phyloP scores from a whole-genome alignment of 352 stramenopile species.

The Phytopythium aichiense region DNA sequence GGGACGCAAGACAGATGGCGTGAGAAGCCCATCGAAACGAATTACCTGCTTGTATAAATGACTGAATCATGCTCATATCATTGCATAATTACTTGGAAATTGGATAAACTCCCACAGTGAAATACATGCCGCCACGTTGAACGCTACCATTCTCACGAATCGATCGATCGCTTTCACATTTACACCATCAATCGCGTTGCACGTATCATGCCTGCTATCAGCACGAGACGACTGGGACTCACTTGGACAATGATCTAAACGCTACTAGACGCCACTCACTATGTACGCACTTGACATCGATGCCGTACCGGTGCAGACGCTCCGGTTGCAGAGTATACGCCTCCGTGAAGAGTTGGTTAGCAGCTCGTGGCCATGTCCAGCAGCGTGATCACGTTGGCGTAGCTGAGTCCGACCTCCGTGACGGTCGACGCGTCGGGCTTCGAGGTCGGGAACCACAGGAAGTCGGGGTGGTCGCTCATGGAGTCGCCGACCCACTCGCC shows the following conservation, averaged over 20 bases:
- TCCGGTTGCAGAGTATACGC: neutral
- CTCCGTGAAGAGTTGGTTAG: neutral
- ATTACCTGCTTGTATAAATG: neutral
- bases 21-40: neutral
- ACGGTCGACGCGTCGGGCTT: constrained; percentile 26
- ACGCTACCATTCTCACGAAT: neutral
- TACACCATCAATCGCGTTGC: neutral
- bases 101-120: neutral
- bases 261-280: neutral
- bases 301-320: neutral
- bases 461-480: constrained; percentile 29
- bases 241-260: neutral
- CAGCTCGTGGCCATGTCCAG: constrained; percentile 22
- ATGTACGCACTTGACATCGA: neutral
- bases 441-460: constrained; percentile 28
- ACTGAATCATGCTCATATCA: neutral
- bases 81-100: neutral
- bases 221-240: neutral
- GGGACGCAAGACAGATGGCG: neutral
- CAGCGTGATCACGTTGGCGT: constrained; percentile 23
- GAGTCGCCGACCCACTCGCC: constrained; percentile 41
- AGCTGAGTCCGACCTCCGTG: constrained; percentile 26
- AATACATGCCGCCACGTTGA: neutral
- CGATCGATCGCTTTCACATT: neutral
- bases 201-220: neutral